A percentile compares a stretch with the other conserved stretches of the same genome.
These are phyloP conservation scores for Tephrocybe sp. DNA, from an alignment of 768 basidiomycete species.

Conservation along the genomic window DNA sequence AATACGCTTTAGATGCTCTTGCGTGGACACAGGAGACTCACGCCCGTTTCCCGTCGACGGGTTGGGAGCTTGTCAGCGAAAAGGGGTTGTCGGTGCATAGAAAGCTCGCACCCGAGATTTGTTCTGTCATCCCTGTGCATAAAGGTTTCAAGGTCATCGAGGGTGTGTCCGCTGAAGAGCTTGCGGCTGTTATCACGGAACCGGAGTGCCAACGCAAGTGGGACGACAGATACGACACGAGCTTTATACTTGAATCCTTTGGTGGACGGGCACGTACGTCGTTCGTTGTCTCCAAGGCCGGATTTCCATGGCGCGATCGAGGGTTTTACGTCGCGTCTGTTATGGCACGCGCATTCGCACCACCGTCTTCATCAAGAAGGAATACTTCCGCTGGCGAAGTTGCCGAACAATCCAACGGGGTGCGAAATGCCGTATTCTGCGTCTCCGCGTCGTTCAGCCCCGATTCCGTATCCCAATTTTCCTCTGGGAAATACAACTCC, in stretches of 20 bases:
- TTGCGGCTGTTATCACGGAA: constrained; percentile 69
- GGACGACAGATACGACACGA: constrained; percentile 85
- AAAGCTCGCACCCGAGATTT: constrained; percentile 74
- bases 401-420: constrained; percentile 36
- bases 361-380: constrained; percentile 38
- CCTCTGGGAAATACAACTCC: constrained; percentile 71
- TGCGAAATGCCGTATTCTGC: constrained; percentile 69
- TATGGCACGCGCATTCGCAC: constrained; percentile 54
- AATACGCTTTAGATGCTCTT: constrained; percentile 79
- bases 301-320: constrained; percentile 88
- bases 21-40: constrained; percentile 77
- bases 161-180: constrained; percentile 90
- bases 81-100: constrained; percentile 76
- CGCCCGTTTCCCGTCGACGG: constrained; percentile 46
- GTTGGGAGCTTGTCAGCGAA: constrained; percentile 78
- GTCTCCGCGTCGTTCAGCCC: constrained; percentile 82
- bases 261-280: constrained; percentile 70
- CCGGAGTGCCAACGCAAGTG: constrained; percentile 73
- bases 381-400: constrained; percentile 34
- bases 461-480: constrained; percentile 55
- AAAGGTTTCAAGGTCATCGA: constrained; percentile 90
- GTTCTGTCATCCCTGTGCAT: constrained; percentile 78
- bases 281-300: constrained; percentile 71
- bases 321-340: constrained; percentile 83
- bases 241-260: constrained; percentile 67